Evolutionary conservation across 257 asterid genomes (phyloP).

Genomic region (Ehretia macrophylla): DNA sequence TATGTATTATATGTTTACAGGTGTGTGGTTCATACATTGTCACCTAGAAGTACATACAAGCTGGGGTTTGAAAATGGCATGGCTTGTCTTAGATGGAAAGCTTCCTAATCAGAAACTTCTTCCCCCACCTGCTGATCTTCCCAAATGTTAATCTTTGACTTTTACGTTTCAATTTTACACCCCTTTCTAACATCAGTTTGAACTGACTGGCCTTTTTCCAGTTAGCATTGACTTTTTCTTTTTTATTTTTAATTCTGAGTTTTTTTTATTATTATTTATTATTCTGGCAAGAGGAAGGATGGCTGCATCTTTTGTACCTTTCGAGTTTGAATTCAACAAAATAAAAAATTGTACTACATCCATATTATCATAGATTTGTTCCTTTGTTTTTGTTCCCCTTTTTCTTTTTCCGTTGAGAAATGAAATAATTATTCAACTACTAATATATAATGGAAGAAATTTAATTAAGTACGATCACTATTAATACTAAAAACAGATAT

Average conservation of each 20-base stretch:
- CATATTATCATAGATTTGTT: too few relatives aligned
- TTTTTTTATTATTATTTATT: too few relatives aligned
- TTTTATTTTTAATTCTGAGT: not conserved
- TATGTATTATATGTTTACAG: slow-evolving; percentile 12
- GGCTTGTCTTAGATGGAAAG: slow-evolving; percentile 60
- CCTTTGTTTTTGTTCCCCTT: too few relatives aligned
- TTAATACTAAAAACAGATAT: too few relatives aligned
- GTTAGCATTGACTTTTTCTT: not conserved
- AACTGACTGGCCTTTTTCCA: slow-evolving; percentile 6
- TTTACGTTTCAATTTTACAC: not conserved
- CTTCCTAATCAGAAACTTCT: slow-evolving; percentile 48
- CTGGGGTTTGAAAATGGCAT: slow-evolving; percentile 66
- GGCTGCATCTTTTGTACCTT: not conserved
- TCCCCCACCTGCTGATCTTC: slow-evolving; percentile 64
- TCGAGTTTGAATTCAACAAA: not conserved
- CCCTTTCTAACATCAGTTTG: not conserved
- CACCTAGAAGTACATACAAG: slow-evolving; percentile 54
- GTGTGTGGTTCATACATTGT: slow-evolving; percentile 66
- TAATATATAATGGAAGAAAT: too few relatives aligned
- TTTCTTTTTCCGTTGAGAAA: too few relatives aligned
- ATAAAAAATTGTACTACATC: not conserved
- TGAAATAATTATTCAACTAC: too few relatives aligned
- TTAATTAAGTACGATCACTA: too few relatives aligned
- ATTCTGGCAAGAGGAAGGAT: not conserved
- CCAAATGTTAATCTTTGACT: slow-evolving; percentile 36